Percentiles rank a stretch among this genome's conserved stretches.
phyloP scores from a whole-genome alignment of 768 basidiomycete genomes.

The Tricholoma terreum region DNA sequence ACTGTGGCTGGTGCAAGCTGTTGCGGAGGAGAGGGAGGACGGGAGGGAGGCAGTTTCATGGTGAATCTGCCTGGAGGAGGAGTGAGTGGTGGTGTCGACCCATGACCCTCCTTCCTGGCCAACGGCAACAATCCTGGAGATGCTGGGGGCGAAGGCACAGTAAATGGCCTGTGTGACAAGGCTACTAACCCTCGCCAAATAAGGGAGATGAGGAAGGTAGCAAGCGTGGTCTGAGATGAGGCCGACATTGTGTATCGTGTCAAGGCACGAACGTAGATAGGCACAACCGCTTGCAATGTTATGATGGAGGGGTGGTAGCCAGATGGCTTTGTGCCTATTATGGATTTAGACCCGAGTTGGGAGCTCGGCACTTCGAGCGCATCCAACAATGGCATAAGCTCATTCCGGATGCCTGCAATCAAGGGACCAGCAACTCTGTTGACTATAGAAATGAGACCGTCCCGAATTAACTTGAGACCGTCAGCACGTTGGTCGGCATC shows the following conservation, averaged over 20 bases:
- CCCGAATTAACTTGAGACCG: constrained; percentile 65
- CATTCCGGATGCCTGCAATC: constrained; percentile 56
- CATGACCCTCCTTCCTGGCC: constrained; percentile 40
- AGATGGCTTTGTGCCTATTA: constrained; percentile 28
- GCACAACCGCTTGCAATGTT: constrained; percentile 55
- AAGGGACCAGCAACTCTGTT: constrained; percentile 66
- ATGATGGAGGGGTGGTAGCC: constrained; percentile 58
- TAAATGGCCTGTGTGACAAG: constrained; percentile 56
- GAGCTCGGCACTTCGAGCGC: constrained; percentile 51
- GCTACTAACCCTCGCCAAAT: constrained; percentile 76
- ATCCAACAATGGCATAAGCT: constrained; percentile 59
- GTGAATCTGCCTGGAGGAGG: constrained; percentile 58
- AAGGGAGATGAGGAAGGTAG: constrained; percentile 68
- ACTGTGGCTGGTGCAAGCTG: constrained; percentile 36
- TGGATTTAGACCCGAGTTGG: constrained; percentile 24
- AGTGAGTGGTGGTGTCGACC: constrained; percentile 49
- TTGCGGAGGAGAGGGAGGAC: constrained; percentile 61
- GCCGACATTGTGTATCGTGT: constrained; percentile 51
- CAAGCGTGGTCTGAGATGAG: constrained; percentile 57
- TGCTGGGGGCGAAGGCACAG: constrained; percentile 35
- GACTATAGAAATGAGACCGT: constrained; percentile 66
- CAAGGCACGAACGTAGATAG: constrained; percentile 58
- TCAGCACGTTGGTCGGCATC: constrained; percentile 64
- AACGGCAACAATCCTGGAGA: constrained; percentile 34
- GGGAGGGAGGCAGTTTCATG: constrained; percentile 65